Conservation (phyloP, 2,329 filamentous ascomycete genomes). For the Stromatinia cepivora region DNA sequence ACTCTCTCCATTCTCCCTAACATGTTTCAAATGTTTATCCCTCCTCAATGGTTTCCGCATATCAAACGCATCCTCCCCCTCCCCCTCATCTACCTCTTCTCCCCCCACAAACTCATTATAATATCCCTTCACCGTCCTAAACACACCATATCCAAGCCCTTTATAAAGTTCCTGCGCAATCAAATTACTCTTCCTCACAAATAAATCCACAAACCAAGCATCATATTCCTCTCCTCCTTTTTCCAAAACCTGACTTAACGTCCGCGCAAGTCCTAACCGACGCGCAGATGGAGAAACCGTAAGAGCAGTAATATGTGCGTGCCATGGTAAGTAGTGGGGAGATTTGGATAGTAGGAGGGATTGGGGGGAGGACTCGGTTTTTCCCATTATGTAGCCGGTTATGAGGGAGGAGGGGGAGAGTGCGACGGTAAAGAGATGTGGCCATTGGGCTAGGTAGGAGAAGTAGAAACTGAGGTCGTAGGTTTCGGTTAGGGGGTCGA, state of each 20-base stretch:
- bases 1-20: constrained; percentile 77
- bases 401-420: constrained; percentile 85
- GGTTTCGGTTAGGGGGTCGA: constrained; percentile 96
- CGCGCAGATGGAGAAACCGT: constrained; percentile 87
- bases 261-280: constrained; percentile 81
- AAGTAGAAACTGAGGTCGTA: constrained; percentile 96
- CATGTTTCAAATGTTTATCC: constrained; percentile 73
- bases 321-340: constrained; percentile 96
- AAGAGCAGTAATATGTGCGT: constrained; percentile 94
- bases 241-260: constrained; percentile 79
- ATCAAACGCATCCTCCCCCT: constrained; percentile 91
- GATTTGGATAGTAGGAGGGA: constrained; percentile 72
- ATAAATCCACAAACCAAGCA: constrained; percentile 94
- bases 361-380: constrained; percentile 83
- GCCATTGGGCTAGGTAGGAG: constrained; percentile 95
- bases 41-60: constrained; percentile 91
- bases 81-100: constrained; percentile 66
- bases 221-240: constrained; percentile 77
- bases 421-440: constrained; percentile 87
- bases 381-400: constrained; percentile 97
- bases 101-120: constrained; percentile 79
- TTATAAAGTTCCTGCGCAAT: constrained; percentile 87
- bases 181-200: constrained; percentile 84
- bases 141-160: constrained; percentile 89
- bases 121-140: constrained; percentile 84